These are phyloP conservation scores for Sporothrix protearum DNA, from an alignment of 2,329 filamentous ascomycete species.

Conservation along the genomic window DNA sequence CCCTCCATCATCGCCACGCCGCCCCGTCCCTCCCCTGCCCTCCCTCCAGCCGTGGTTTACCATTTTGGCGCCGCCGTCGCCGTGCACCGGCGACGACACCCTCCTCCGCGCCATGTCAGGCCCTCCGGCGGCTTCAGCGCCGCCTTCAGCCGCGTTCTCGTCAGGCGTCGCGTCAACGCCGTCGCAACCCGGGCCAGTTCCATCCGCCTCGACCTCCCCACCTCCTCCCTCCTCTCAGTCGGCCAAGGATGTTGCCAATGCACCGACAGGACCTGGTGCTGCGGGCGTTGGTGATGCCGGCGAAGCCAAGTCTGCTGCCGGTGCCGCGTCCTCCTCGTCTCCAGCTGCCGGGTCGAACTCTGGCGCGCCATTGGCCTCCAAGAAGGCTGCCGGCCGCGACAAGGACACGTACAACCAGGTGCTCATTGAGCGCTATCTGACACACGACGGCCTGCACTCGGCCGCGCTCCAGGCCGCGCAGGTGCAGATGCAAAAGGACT, in stretches of 20 bases:
- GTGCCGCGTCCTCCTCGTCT: constrained; percentile 18
- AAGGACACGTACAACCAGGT: constrained; percentile 54
- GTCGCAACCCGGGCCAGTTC: not conserved
- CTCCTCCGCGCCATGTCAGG: constrained; percentile 42
- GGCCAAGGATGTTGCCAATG: not conserved
- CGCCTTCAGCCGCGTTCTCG: constrained; percentile 23
- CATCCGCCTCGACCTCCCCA: constrained; percentile 12
- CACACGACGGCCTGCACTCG: constrained; percentile 53
- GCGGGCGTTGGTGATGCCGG: not conserved
- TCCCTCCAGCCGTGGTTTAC: not conserved
- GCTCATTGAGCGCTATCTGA: constrained; percentile 53
- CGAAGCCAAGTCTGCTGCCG: not conserved
- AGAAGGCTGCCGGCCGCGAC: constrained; percentile 41
- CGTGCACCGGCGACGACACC: constrained; percentile 39
- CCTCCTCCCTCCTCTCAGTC: not conserved
- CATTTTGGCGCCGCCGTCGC: constrained; percentile 30
- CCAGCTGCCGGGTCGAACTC: not conserved
- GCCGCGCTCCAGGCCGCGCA: constrained; percentile 53
- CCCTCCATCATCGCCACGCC: constrained; percentile 16
- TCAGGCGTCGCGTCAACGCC: constrained; percentile 21
- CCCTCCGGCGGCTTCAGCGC: constrained; percentile 38
- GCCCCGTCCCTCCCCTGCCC: constrained; percentile 1
- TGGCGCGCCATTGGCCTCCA: constrained; percentile 1
- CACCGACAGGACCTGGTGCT: not conserved
- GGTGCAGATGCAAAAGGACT: constrained; percentile 48